phyloP scores from a whole-genome alignment of 2,329 filamentous ascomycete species.

The Calonectria pteridis region DNA sequence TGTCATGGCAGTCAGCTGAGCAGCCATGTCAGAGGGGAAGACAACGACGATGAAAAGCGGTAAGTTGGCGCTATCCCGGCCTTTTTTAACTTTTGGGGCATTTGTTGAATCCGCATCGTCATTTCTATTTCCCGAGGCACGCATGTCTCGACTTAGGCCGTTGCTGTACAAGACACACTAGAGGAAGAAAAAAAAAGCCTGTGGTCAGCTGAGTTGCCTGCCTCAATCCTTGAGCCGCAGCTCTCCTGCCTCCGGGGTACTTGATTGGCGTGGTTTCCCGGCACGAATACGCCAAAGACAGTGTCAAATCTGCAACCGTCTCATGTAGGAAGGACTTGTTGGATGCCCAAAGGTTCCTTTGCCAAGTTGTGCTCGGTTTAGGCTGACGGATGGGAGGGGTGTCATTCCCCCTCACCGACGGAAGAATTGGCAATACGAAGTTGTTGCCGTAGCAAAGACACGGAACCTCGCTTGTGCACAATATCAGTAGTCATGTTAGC shows the following conservation, averaged over 20 bases:
- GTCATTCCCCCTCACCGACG: constrained; percentile 5
- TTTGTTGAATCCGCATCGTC: not conserved
- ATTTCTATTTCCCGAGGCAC: not conserved
- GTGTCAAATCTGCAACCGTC: constrained; percentile 2
- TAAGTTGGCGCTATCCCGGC: not conserved
- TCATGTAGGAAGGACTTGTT: not conserved
- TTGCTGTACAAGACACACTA: not conserved
- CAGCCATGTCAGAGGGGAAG: not conserved
- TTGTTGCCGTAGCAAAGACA: too few species aligned
- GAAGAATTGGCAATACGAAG: not conserved
- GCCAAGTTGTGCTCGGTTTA: not conserved
- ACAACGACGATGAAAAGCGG: not conserved
- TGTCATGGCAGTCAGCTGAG: not conserved
- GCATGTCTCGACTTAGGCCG: not conserved
- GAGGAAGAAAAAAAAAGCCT: not conserved
- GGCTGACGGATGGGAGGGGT: not conserved
- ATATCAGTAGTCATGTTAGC: too few species aligned
- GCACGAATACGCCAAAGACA: constrained; percentile 2
- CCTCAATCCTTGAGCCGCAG: not conserved
- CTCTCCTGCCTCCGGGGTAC: not conserved
- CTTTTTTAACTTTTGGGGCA: not conserved
- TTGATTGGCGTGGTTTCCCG: constrained; percentile 3
- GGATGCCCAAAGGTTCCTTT: constrained; percentile 5
- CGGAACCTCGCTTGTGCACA: too few species aligned
- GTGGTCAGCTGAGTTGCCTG: not conserved